phyloP scores from a whole-genome alignment of 108 stramenopile species.

The Chaetoceros tenuissimus region DNA sequence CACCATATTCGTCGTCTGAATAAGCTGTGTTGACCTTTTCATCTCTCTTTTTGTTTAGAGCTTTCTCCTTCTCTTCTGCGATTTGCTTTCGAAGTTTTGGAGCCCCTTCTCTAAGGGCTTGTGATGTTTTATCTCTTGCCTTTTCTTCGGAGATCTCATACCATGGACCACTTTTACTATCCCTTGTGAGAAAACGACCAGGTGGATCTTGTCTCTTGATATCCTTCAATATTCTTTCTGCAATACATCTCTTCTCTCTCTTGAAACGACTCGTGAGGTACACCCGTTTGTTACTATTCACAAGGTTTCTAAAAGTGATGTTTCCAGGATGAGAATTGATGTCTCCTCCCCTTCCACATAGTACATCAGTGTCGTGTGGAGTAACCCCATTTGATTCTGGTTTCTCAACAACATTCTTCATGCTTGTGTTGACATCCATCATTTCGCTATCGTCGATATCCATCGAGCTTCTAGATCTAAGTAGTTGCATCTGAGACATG shows the following conservation, averaged over 20 bases:
- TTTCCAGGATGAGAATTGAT: slow-evolving; percentile 38
- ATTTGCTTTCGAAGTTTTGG: slow-evolving; percentile 44
- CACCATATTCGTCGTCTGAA: no score
- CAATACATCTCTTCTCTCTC: slow-evolving; percentile 74
- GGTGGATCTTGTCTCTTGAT: slow-evolving; percentile 66
- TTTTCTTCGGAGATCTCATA: slow-evolving; percentile 76
- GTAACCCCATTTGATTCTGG: no score
- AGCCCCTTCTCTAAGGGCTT: slow-evolving; percentile 79
- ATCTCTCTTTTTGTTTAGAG: no score
- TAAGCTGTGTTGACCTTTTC: no score
- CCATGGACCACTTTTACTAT: slow-evolving; percentile 41
- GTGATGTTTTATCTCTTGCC: slow-evolving; percentile 79
- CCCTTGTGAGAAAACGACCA: slow-evolving; percentile 64
- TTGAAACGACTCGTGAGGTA: slow-evolving; percentile 68
- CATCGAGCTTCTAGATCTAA: no score
- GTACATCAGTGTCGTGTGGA: slow-evolving; percentile 22
- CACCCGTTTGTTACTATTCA: slow-evolving; percentile 47
- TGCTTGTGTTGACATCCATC: no score
- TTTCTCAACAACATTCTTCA: no score
- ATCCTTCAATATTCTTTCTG: slow-evolving; percentile 63
- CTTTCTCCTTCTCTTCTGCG: no score
- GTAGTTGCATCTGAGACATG: no score
- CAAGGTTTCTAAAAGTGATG: slow-evolving; percentile 39
- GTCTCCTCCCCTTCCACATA: slow-evolving; percentile 35
- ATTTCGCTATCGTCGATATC: no score